A percentile compares a stretch with the other conserved stretches of the same genome.
phyloP scores from a whole-genome alignment of 2,329 filamentous ascomycete genomes.

The Aureobasidium sp. region DNA sequence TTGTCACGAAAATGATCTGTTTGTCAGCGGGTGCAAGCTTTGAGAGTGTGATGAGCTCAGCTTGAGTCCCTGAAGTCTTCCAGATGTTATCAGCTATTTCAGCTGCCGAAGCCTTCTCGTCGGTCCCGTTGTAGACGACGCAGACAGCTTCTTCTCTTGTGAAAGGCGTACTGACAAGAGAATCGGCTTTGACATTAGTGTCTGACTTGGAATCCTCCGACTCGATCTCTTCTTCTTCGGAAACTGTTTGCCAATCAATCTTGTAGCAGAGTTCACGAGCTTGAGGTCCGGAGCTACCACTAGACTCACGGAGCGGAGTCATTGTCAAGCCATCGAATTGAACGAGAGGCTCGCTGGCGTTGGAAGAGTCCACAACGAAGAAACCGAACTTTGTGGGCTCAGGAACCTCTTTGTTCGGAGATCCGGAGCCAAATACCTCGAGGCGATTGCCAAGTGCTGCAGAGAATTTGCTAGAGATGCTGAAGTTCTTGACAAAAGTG shows the following conservation, averaged over 20 bases:
- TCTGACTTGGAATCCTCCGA: background rate
- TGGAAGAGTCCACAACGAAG: background rate
- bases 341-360: background rate
- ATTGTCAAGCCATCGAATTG: background rate
- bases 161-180: constrained; percentile 5
- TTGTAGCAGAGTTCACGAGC: constrained; percentile 4
- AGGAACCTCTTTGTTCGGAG: background rate
- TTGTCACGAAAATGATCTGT: background rate
- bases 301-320: constrained; percentile 1
- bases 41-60: background rate
- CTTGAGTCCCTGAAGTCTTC: background rate
- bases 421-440: background rate
- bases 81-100: background rate
- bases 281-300: background rate
- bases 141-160: background rate
- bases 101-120: background rate
- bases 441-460: background rate
- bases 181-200: background rate
- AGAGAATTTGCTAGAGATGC: background rate
- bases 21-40: background rate
- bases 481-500: constrained; percentile 6
- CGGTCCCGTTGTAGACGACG: background rate
- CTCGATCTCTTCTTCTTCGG: background rate
- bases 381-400: constrained; percentile 3
- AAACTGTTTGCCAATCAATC: background rate